Evolutionary conservation across 2,329 filamentous ascomycete genomes (phyloP).

Genomic region (Geosmithia flava): DNA sequence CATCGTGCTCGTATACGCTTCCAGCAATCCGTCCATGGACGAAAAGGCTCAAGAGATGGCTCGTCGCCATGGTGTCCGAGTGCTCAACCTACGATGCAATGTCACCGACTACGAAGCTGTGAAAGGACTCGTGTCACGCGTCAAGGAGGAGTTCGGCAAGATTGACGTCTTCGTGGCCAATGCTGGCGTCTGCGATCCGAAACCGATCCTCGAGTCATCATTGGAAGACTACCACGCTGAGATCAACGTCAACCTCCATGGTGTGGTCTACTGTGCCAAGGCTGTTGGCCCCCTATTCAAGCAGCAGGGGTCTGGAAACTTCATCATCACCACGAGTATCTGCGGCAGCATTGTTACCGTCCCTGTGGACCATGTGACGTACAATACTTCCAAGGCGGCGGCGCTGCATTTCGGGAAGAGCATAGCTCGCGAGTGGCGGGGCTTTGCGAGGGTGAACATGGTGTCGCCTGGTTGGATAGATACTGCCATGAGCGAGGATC

Average conservation of each 20-base stretch:
- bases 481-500: slow-evolving; percentile 9
- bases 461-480: slow-evolving; percentile 40
- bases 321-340: slow-evolving; percentile 26
- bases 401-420: slow-evolving; percentile 38
- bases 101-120: slow-evolving; percentile 17
- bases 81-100: slow-evolving; percentile 13
- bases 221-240: slow-evolving; percentile 25
- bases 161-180: slow-evolving; percentile 28
- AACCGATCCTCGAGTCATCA: slow-evolving; percentile 23
- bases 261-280: slow-evolving; percentile 28
- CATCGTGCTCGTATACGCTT: slow-evolving; percentile 21
- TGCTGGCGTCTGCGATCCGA: slow-evolving; percentile 23
- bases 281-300: slow-evolving; percentile 23
- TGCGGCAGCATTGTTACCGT: slow-evolving; percentile 19
- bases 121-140: slow-evolving; percentile 11
- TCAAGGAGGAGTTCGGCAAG: slow-evolving; percentile 17
- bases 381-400: slow-evolving; percentile 28
- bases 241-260: slow-evolving; percentile 23
- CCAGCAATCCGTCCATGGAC: slow-evolving; percentile 2
- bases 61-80: not conserved
- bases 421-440: slow-evolving; percentile 58
- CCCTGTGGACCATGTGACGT: slow-evolving; percentile 19
- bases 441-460: slow-evolving; percentile 56
- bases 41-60: not conserved
- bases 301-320: slow-evolving; percentile 17